These are phyloP conservation scores for Scorias spongiosa DNA, from an alignment of 2,329 filamentous ascomycete species.

Conservation along the genomic window DNA sequence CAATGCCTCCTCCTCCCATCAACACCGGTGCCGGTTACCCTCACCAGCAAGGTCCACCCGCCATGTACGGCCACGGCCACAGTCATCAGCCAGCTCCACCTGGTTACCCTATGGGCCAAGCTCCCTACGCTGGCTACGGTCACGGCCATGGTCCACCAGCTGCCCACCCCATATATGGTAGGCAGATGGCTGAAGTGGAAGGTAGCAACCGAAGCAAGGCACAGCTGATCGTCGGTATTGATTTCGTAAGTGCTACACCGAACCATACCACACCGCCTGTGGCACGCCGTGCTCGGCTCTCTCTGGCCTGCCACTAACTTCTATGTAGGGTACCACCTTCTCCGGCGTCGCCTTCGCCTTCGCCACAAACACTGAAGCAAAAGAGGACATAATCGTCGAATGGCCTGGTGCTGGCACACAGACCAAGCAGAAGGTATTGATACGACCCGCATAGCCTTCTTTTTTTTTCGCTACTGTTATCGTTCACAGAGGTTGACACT, in stretches of 20 bases:
- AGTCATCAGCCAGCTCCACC: slow-evolving; percentile 15
- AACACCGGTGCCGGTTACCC: slow-evolving; percentile 34
- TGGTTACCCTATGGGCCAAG: slow-evolving; percentile 24
- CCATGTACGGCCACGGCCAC: slow-evolving; percentile 26
- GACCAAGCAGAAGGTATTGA: slow-evolving; percentile 85
- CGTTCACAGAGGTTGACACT: slow-evolving; percentile 1
- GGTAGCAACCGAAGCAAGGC: slow-evolving; percentile 82
- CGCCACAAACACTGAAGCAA: slow-evolving; percentile 91
- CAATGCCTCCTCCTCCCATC: slow-evolving; percentile 30
- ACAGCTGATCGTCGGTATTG: slow-evolving; percentile 95
- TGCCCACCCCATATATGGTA: slow-evolving; percentile 4
- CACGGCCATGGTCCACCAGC: slow-evolving; percentile 6
- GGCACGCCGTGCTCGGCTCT: no score
- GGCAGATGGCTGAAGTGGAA: slow-evolving; percentile 50
- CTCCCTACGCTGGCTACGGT: slow-evolving; percentile 12
- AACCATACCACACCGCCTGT: not conserved
- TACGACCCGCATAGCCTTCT: not conserved
- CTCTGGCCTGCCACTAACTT: not conserved
- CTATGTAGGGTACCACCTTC: slow-evolving; percentile 74
- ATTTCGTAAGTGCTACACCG: slow-evolving; percentile 56
- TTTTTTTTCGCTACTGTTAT: slow-evolving; percentile 1
- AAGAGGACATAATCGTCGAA: slow-evolving; percentile 97
- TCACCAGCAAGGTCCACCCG: slow-evolving; percentile 18
- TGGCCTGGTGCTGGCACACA: slow-evolving; percentile 97
- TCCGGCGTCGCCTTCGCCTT: slow-evolving; percentile 89